phyloP scores from a whole-genome alignment of 441 rosid genomes.

The Metrosideros polymorpha region DNA sequence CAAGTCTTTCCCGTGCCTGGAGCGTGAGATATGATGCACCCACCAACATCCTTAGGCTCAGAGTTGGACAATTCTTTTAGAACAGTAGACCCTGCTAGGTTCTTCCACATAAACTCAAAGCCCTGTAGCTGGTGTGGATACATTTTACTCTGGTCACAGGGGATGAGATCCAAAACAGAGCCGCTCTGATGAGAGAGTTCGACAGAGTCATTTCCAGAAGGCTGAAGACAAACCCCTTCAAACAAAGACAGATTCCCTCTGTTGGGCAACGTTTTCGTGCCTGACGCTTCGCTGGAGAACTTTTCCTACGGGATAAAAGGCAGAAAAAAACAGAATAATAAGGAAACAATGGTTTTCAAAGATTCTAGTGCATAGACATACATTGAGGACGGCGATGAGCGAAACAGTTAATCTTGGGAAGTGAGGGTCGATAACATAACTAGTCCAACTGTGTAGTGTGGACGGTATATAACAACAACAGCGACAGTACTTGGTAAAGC shows the following conservation, averaged over 20 bases:
- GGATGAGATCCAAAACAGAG: slow-evolving; percentile 59
- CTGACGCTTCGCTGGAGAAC: not conserved
- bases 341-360: not conserved
- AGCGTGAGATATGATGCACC: slow-evolving; percentile 81
- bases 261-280: not conserved
- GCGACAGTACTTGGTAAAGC: not conserved
- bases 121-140: slow-evolving; percentile 66
- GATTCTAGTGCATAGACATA: not conserved
- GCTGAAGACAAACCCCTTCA: not conserved
- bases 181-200: not conserved
- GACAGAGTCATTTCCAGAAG: not conserved
- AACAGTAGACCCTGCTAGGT: slow-evolving; percentile 43
- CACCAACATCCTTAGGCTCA: slow-evolving; percentile 18
- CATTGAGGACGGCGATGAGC: not conserved
- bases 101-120: slow-evolving; percentile 70
- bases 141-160: slow-evolving; percentile 34
- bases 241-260: not conserved
- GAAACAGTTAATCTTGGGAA: not conserved
- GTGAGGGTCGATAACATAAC: not conserved
- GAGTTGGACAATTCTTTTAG: slow-evolving; percentile 31
- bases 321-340: not conserved
- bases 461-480: not conserved
- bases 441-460: slow-evolving; percentile 3
- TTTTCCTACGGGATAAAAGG: not conserved
- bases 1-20: slow-evolving; percentile 87